Conservation (phyloP, 257 asterid genomes). For the Nicotiana otophora region DNA sequence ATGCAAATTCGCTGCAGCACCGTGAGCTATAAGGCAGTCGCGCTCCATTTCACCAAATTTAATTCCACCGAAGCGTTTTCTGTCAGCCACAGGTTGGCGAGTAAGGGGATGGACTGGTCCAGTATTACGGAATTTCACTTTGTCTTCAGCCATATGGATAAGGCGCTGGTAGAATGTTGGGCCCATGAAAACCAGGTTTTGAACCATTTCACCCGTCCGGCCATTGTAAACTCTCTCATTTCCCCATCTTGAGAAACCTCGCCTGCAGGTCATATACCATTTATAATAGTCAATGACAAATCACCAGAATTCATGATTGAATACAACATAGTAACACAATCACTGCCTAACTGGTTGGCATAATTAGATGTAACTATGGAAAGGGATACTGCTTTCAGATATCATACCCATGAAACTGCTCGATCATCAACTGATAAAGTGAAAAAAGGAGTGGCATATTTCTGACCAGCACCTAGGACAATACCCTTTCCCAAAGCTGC, state of each 20-base stretch:
- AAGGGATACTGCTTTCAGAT: background rate
- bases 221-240: slow-evolving; percentile 79
- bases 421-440: slow-evolving; percentile 59
- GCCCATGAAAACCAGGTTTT: slow-evolving; percentile 74
- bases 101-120: slow-evolving; percentile 97
- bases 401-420: slow-evolving; percentile 74
- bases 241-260: slow-evolving; percentile 86
- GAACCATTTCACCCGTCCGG: slow-evolving; percentile 62
- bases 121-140: slow-evolving; percentile 75
- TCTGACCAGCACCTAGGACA: slow-evolving; percentile 71
- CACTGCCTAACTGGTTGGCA: background rate
- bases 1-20: slow-evolving; percentile 83
- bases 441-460: slow-evolving; percentile 89
- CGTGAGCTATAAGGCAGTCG: slow-evolving; percentile 88
- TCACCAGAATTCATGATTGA: background rate
- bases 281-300: slow-evolving; percentile 1
- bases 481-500: slow-evolving; percentile 85
- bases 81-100: slow-evolving; percentile 95
- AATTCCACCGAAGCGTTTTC: slow-evolving; percentile 88
- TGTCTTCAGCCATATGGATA: slow-evolving; percentile 92
- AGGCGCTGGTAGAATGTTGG: slow-evolving; percentile 94
- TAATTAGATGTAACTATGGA: background rate
- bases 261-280: slow-evolving; percentile 34
- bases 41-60: slow-evolving; percentile 96
- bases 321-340: background rate